A percentile compares a stretch with the other conserved stretches of the same genome.
Evolutionary conservation across 2,329 filamentous ascomycete genomes (phyloP).

Genomic region (Coniochaeta prunicola): DNA sequence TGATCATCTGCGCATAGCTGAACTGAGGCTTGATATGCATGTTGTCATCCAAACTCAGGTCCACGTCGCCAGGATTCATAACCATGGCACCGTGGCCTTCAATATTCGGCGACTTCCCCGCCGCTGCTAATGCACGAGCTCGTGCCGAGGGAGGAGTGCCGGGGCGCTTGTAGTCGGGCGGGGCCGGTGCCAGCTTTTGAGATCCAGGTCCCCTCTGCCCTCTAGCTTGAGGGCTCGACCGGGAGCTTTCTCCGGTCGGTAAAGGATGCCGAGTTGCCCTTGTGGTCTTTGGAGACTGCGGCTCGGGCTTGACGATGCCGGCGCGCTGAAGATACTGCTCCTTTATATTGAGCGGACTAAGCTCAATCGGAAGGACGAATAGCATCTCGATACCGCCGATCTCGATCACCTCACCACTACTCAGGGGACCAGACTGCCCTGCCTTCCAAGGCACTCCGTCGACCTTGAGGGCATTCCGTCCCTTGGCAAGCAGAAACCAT

Average conservation of each 20-base stretch:
- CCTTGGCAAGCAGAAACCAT: conserved; percentile 84
- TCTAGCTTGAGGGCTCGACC: conserved; percentile 12
- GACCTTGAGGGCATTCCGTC: conserved; percentile 83
- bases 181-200: conserved; percentile 50
- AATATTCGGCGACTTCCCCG: conserved; percentile 31
- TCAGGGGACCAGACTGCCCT: conserved; percentile 57
- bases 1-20: conserved; percentile 95
- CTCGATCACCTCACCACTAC: conserved; percentile 85
- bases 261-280: conserved; percentile 16
- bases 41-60: conserved; percentile 75
- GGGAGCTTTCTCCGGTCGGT: conserved; percentile 15
- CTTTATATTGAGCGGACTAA: conserved; percentile 59
- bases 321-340: conserved; percentile 63
- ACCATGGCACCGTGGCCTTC: conserved; percentile 32
- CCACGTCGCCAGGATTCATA: conserved; percentile 51
- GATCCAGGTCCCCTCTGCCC: conserved; percentile 15
- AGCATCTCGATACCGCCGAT: conserved; percentile 96
- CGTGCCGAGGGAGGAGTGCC: conserved; percentile 50
- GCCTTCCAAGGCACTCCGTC: conserved; percentile 67
- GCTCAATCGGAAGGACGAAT: conserved; percentile 82
- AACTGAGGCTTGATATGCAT: conserved; percentile 92
- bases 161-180: conserved; percentile 52
- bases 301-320: conserved; percentile 34
- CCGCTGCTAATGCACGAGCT: conserved; percentile 20
- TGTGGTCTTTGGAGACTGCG: conserved; percentile 9